Conservation (phyloP, 371 early-diverging fungal species). For the Mycotypha africana region DNA sequence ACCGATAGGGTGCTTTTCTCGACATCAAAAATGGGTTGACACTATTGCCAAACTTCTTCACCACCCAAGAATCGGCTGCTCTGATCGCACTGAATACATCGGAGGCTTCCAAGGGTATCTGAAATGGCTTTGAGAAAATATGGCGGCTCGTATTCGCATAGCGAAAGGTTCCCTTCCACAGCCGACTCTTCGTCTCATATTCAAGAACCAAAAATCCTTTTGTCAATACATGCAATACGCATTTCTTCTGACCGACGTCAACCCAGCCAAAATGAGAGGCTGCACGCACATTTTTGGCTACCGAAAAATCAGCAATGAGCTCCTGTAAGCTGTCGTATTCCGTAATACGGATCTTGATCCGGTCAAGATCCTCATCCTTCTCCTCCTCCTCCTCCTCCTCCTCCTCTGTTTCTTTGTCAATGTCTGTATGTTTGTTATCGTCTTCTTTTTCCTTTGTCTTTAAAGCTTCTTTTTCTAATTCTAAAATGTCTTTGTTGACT, state of each 20-base stretch:
- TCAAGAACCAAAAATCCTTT: slow-evolving; percentile 24
- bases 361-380: slow-evolving; percentile 9
- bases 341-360: slow-evolving; percentile 34
- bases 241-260: slow-evolving; percentile 34
- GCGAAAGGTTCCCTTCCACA: slow-evolving; percentile 13
- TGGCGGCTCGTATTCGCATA: neutral
- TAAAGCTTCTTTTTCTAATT: slow-evolving; percentile 6
- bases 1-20: slow-evolving; percentile 52
- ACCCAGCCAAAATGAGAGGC: slow-evolving; percentile 46
- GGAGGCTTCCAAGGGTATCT: slow-evolving; percentile 33
- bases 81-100: slow-evolving; percentile 44
- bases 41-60: slow-evolving; percentile 7
- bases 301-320: slow-evolving; percentile 36
- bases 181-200: too few species aligned
- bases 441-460: slow-evolving; percentile 3
- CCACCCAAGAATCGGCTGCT: slow-evolving; percentile 61
- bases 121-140: neutral
- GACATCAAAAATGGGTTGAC: neutral
- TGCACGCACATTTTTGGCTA: slow-evolving; percentile 14
- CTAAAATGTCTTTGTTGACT: slow-evolving; percentile 2
- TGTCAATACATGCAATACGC: slow-evolving; percentile 24
- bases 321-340: slow-evolving; percentile 51
- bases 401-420: slow-evolving; percentile 4
- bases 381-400: slow-evolving; percentile 6
- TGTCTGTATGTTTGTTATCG: slow-evolving; percentile 1